Percentiles rank a stretch among this genome's conserved stretches.
Evolutionary conservation across 495 filamentous ascomycete species (phyloP).

Genomic region (Penicillium verhagenii): DNA sequence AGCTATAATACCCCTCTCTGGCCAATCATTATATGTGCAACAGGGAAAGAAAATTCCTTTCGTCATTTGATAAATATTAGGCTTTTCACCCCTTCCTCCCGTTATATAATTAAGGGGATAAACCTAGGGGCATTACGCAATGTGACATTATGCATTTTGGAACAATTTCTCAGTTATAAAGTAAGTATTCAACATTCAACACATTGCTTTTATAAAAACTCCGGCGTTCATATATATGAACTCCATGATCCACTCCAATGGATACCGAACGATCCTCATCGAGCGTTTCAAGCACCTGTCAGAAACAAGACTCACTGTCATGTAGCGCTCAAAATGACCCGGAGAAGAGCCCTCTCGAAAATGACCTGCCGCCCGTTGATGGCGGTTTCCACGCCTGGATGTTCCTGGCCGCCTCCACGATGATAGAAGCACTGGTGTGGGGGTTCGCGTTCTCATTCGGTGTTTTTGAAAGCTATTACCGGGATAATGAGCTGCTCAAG

Average conservation of each 20-base stretch:
- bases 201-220: neutral
- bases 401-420: constrained; percentile 18
- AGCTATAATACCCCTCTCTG: neutral
- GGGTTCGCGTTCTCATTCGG: constrained; percentile 27
- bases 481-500: constrained; percentile 21
- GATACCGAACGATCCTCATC: constrained; percentile 2
- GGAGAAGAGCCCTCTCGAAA: neutral
- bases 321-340: neutral
- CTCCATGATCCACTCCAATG: neutral
- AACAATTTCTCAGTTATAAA: neutral
- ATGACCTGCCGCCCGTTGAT: constrained; percentile 14
- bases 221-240: neutral
- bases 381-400: constrained; percentile 22
- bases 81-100: constrained; percentile 7
- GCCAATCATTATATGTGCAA: neutral
- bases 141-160: constrained; percentile 8
- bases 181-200: neutral
- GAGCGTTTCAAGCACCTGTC: neutral
- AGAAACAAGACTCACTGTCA: constrained; percentile 2
- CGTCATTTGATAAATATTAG: constrained; percentile 13
- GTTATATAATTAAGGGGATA: neutral
- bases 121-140: constrained; percentile 2
- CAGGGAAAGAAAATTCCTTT: constrained; percentile 9
- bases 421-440: constrained; percentile 23
- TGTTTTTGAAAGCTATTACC: constrained; percentile 34